Conservation (phyloP, 208 protist species). For the Phytomonas sp. region DNA sequence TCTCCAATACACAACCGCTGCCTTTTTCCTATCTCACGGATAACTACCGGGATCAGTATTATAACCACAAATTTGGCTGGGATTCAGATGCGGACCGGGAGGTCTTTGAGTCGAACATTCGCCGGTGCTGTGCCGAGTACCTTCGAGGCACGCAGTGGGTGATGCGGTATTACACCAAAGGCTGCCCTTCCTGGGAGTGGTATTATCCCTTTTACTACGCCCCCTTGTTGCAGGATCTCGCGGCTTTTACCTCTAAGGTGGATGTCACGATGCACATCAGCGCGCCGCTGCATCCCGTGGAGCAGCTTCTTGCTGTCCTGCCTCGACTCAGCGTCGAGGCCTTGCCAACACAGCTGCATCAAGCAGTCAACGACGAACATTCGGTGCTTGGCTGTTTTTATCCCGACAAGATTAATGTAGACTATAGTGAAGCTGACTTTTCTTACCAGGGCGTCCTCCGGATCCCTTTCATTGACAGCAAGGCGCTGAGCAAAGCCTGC, state of each 20-base stretch:
- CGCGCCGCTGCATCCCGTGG: slow-evolving; percentile 93
- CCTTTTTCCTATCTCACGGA: slow-evolving; percentile 72
- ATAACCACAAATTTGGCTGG: slow-evolving; percentile 81
- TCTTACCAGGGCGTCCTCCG: slow-evolving; percentile 88
- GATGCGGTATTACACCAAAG: slow-evolving; percentile 98
- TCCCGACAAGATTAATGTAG: slow-evolving; percentile 93
- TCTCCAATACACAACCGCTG: slow-evolving; percentile 57
- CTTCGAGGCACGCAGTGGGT: slow-evolving; percentile 97
- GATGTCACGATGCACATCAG: slow-evolving; percentile 63
- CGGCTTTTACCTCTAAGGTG: slow-evolving; percentile 40
- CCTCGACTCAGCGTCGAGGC: slow-evolving; percentile 82
- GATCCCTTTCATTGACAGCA: slow-evolving; percentile 82
- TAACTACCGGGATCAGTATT: slow-evolving; percentile 73
- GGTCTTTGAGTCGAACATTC: slow-evolving; percentile 60
- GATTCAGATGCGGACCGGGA: slow-evolving; percentile 21
- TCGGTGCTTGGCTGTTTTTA: slow-evolving; percentile 97
- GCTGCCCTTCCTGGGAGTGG: slow-evolving; percentile 96
- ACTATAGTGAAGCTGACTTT: slow-evolving; percentile 95
- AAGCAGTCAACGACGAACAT: slow-evolving; percentile 81
- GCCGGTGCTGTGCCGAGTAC: slow-evolving; percentile 85
- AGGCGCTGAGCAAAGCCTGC: slow-evolving; percentile 44
- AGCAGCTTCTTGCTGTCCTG: slow-evolving; percentile 97
- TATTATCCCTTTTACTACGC: slow-evolving; percentile 99
- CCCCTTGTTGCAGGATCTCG: slow-evolving; percentile 92
- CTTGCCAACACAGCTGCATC: slow-evolving; percentile 85